Conservation (phyloP, 345 rosid genomes). For the Odontarrhena argentea region DNA sequence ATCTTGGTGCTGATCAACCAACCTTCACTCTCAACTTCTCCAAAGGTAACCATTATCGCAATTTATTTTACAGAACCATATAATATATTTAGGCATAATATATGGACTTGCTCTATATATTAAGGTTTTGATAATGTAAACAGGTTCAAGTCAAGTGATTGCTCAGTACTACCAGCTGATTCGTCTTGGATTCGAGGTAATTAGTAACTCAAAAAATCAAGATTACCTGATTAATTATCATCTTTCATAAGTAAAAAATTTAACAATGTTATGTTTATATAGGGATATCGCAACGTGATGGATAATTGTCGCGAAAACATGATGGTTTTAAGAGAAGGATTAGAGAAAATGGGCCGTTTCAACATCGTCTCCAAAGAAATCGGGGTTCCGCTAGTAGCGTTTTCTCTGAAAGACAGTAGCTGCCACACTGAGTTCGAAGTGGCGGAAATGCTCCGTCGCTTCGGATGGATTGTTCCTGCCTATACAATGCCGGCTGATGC, state of each 20-base stretch:
- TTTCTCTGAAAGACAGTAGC: slow-evolving; percentile 65
- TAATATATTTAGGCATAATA: neutral
- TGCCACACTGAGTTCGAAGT: slow-evolving; percentile 59
- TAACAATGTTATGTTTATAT: neutral
- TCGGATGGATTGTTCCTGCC: slow-evolving; percentile 89
- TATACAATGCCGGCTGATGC: slow-evolving; percentile 92
- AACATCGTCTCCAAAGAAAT: slow-evolving; percentile 66
- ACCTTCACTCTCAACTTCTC: slow-evolving; percentile 70
- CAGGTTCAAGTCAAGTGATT: slow-evolving; percentile 47
- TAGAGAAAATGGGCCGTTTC: slow-evolving; percentile 65
- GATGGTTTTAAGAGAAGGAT: slow-evolving; percentile 60
- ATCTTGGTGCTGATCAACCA: slow-evolving; percentile 64
- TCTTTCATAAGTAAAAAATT: neutral
- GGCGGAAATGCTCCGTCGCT: slow-evolving; percentile 44
- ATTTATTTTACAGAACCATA: no score
- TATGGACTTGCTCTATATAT: neutral
- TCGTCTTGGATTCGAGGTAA: slow-evolving; percentile 46
- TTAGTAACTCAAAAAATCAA: neutral
- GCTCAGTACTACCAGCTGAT: slow-evolving; percentile 66
- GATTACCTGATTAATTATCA: neutral
- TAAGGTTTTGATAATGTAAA: neutral
- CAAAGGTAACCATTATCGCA: slow-evolving; percentile 57
- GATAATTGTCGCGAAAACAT: slow-evolving; percentile 68
- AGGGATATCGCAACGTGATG: slow-evolving; percentile 56
- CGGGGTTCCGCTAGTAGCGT: slow-evolving; percentile 80